phyloP scores from a whole-genome alignment of 2,329 filamentous ascomycete genomes.

The Apiospora phragmitis region DNA sequence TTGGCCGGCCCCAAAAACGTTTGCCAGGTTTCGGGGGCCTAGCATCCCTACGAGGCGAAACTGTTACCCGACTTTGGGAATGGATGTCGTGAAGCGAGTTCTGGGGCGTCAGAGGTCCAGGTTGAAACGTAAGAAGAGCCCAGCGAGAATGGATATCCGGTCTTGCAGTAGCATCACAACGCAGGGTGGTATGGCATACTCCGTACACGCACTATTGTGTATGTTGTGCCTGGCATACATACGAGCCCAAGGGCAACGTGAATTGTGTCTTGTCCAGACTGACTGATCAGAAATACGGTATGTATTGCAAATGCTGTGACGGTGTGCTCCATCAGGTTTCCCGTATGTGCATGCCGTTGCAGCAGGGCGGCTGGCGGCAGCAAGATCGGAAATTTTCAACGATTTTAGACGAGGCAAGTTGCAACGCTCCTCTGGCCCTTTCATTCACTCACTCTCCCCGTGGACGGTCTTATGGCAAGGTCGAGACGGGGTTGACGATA shows the following conservation, averaged over 20 bases:
- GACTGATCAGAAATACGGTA: neutral
- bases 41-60: neutral
- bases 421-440: neutral
- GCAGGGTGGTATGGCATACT: neutral
- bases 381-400: neutral
- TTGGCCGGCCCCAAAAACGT: neutral
- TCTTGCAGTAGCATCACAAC: neutral
- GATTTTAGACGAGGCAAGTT: neutral
- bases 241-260: constrained; percentile 3
- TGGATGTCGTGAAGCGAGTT: neutral
- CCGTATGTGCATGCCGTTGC: neutral
- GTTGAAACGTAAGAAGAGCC: neutral
- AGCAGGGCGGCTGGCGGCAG: neutral
- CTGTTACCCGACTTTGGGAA: neutral
- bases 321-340: neutral
- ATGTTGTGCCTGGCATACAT: constrained; percentile 4
- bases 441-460: neutral
- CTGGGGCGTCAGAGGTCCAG: neutral
- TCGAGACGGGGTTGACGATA: neutral
- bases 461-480: neutral
- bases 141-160: neutral
- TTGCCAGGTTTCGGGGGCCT: neutral
- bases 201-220: neutral
- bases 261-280: constrained; percentile 1
- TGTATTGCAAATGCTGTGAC: neutral